Conservation (phyloP, 257 asterid genomes). For the Solanum etuberosum region DNA sequence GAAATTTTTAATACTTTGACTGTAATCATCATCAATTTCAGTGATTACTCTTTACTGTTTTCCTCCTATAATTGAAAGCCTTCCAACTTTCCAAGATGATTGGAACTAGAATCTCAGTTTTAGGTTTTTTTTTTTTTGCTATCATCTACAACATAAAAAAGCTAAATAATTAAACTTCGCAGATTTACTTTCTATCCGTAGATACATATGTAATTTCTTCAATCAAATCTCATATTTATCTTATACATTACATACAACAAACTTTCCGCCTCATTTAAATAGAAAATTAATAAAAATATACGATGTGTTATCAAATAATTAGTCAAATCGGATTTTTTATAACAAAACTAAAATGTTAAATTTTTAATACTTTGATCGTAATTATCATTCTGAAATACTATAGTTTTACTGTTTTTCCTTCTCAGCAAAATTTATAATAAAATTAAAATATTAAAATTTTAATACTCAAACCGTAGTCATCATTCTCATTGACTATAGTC, state of each 20-base stretch:
- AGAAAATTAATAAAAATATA: background rate
- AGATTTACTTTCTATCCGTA: background rate
- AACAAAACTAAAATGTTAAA: background rate
- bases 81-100: background rate
- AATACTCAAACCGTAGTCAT: background rate
- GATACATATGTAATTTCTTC: background rate
- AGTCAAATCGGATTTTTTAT: background rate
- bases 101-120: background rate
- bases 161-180: background rate
- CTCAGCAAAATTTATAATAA: background rate
- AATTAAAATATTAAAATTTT: background rate
- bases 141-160: background rate
- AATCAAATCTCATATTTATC: background rate
- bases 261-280: too few relatives aligned
- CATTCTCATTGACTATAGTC: background rate
- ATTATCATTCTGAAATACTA: background rate
- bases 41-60: background rate
- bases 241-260: background rate
- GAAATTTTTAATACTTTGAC: background rate
- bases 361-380: background rate
- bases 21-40: background rate
- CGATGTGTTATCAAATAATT: too few relatives aligned
- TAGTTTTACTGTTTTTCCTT: background rate
- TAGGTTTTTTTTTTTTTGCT: too few relatives aligned
- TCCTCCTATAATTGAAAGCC: background rate